Conservation (phyloP, 805 yeast genomes). For the Candida pini region DNA sequence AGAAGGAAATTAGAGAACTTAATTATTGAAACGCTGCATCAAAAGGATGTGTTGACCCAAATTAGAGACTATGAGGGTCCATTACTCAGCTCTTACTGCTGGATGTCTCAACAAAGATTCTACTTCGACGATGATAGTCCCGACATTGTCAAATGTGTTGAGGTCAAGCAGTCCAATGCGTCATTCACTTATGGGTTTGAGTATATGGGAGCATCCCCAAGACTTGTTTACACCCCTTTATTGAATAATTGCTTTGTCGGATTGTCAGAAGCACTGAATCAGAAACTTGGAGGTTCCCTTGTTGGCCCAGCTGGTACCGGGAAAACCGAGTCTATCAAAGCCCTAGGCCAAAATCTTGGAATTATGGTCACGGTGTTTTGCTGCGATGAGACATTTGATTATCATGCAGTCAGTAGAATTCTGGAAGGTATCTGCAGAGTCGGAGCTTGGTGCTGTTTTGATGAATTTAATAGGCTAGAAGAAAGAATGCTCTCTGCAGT, state of each 20-base stretch:
- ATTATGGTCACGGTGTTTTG: conserved; percentile 78
- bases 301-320: conserved; percentile 98
- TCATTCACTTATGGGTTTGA: conserved; percentile 68
- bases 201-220: conserved; percentile 69
- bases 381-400: conserved; percentile 88
- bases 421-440: conserved; percentile 72
- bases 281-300: conserved; percentile 80
- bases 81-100: conserved; percentile 24
- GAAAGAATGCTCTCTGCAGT: conserved; percentile 74
- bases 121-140: conserved; percentile 26
- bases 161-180: conserved; percentile 48
- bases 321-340: conserved; percentile 86
- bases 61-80: background rate
- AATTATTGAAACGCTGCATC: conserved; percentile 65
- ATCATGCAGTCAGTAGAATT: conserved; percentile 69
- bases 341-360: conserved; percentile 76
- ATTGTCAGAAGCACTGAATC: conserved; percentile 69
- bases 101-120: conserved; percentile 53
- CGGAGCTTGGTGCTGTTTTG: conserved; percentile 96
- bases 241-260: conserved; percentile 58
- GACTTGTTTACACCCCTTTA: conserved; percentile 72
- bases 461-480: conserved; percentile 83
- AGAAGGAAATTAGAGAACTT: conserved; percentile 51
- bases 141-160: conserved; percentile 27
- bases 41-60: conserved; percentile 32